Evolutionary conservation across 176 grass and related monocot species (phyloP), one percentile per base, ranked within the genome.

Genomic region (Alopecurus myosuroides): DNA sequence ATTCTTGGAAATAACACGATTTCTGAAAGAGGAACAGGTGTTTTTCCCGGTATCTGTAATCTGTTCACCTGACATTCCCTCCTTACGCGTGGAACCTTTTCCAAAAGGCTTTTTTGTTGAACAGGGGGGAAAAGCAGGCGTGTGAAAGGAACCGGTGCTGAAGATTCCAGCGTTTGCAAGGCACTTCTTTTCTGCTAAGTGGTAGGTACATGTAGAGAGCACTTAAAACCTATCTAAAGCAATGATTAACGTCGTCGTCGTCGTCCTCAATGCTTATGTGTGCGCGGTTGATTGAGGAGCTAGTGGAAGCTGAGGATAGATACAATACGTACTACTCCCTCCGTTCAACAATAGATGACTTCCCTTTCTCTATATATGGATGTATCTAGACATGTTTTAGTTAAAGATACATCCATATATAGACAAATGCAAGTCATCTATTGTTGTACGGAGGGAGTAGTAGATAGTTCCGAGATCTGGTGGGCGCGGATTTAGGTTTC

Each of bases 161-260:
- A 83, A 87, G 89, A 87, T 83, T 86, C 84, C 34, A 82, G 80
- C 76, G 23, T 84, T 45, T 19, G 18, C 31, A 37, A 83, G 55
- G 81, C 84, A 78, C 73, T 82, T 85, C 36, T 22, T 80, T 11
- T 12, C 61, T 4, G 35, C 48, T 75, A 84, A 84, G 85, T 81
- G 85, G 89, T 77, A 81, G 81, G 76, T 87, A 64, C 85, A 79
- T 87, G 84, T 12, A 22, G 77, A 26, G 50, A 74, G 88, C 88
- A 90, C 88, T 90, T 11, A 46, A 17, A 30, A 46, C 80, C 77
- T 86, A 89, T 89, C 78, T 90, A 69, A 84, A 80, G 50, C 75
- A 87, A 84, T 84, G 65, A 75, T 49, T 74, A 74, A 74, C 58
- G 85, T 83, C 74, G 36, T 74, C 11, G 65, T 90, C 53, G 88